Base-by-base conservation (phyloP, 2,329 filamentous ascomycete genomes). In the Fusarium sp. region DNA sequence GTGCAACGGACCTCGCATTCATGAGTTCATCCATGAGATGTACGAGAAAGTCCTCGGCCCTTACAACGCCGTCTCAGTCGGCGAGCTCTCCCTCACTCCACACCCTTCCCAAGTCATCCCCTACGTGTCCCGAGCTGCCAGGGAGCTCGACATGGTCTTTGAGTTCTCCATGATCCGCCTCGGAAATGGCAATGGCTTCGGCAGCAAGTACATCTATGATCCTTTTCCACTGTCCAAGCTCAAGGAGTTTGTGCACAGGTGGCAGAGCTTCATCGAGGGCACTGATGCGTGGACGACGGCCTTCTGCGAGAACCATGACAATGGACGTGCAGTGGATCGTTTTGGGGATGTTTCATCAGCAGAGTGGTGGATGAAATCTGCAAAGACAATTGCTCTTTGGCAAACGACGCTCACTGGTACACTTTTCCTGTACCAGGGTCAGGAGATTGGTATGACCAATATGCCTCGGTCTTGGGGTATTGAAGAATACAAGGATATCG, bases 231-330 rank as follows among this genome's bases (percentile, higher is more conserved):
- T 89, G 0, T 81, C 84, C 0, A 83, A 84, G 7, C 77, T 90
- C 47, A 87, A 88, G 73, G 70, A 71, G 4, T 78, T 86, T 11
- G 82, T 87, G 0, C 73, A 80, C 10, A 86, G 82, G 50, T 89
- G 87, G 83, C 88, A 90, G 78, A 83, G 80, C 1, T 85, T 89
- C 47, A 84, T 87, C 38, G 81, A 85, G 59, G 85, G 84, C 11
- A 87, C 83, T 2, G 87, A 88, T 57, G 86, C 85, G 0, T 91
- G 89, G 89, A 87, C 88, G 0, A 91, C 90, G 0, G 87, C 87
- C 0, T 93, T 91, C 74, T 85, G 87, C 60, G 91, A 92, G 74
- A 92, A 92, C 71, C 91, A 92, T 77, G 91, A 92, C 74, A 89
- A 91, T 40, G 88, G 88, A 0, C 84, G 91, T 0, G 87, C 87